phyloP scores from a whole-genome alignment of 23 red algal species.

The Agarophyton chilense region DNA sequence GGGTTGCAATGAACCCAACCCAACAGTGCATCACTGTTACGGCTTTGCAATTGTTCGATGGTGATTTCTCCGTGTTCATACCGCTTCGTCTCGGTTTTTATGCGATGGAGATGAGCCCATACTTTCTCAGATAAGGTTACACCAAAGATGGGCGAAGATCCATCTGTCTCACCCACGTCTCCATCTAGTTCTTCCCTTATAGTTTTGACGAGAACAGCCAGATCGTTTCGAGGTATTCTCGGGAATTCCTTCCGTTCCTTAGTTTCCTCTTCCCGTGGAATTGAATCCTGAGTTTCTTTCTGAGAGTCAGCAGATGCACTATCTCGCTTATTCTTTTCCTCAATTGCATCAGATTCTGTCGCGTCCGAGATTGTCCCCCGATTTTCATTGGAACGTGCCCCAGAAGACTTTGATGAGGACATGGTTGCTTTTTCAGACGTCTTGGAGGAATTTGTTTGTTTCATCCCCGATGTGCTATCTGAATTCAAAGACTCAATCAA shows the following conservation, averaged over 20 bases:
- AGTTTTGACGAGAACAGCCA: conserved; percentile 25
- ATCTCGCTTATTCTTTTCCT: background rate
- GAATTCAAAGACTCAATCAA: conserved; percentile 9
- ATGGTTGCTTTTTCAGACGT: background rate
- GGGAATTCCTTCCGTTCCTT: conserved; percentile 33
- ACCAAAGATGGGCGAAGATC: conserved; percentile 46
- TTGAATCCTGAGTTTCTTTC: background rate
- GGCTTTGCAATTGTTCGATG: conserved; percentile 51
- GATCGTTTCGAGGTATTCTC: conserved; percentile 25
- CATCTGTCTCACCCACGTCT: conserved; percentile 24
- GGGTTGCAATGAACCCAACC: conserved; percentile 70
- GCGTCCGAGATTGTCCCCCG: background rate
- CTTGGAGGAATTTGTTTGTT: background rate
- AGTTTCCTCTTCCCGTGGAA: background rate
- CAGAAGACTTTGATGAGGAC: conserved; percentile 1
- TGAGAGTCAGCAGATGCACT: background rate
- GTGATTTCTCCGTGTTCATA: conserved; percentile 72
- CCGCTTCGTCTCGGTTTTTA: conserved; percentile 61
- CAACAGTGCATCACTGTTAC: conserved; percentile 52
- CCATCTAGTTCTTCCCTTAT: conserved; percentile 44
- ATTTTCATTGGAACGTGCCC: background rate
- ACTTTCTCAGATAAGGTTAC: conserved; percentile 22
- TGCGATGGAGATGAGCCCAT: conserved; percentile 72
- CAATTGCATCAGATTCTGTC: background rate
- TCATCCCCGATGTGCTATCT: background rate